Percentiles rank a stretch among this genome's conserved stretches.
Evolutionary conservation across 805 yeast species (phyloP).

Genomic region (Maudiozyma turicensis): DNA sequence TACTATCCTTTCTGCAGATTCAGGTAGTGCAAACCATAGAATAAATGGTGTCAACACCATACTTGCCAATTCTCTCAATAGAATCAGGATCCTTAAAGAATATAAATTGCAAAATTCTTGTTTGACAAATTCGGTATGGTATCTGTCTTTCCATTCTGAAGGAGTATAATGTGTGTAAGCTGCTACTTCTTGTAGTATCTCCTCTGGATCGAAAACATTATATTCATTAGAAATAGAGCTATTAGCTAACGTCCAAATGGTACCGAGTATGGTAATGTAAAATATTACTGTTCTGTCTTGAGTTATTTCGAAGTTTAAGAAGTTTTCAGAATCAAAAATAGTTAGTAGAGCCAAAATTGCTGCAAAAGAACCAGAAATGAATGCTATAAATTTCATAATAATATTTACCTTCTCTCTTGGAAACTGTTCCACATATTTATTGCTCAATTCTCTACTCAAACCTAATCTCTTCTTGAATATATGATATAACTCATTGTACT

Average conservation of each 20-base stretch:
- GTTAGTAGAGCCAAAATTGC: slow-evolving; percentile 76
- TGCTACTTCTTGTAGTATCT: slow-evolving; percentile 67
- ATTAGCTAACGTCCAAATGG: slow-evolving; percentile 76
- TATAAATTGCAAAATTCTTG: slow-evolving; percentile 71
- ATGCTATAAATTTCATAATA: slow-evolving; percentile 50
- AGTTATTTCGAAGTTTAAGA: slow-evolving; percentile 80
- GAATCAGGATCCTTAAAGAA: slow-evolving; percentile 59
- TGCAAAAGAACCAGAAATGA: slow-evolving; percentile 79
- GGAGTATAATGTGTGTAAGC: slow-evolving; percentile 90
- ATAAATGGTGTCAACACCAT: slow-evolving; percentile 79
- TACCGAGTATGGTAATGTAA: slow-evolving; percentile 81
- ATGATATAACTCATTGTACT: slow-evolving; percentile 87
- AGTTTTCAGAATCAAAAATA: slow-evolving; percentile 79
- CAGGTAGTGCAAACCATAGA: slow-evolving; percentile 76
- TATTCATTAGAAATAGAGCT: slow-evolving; percentile 56
- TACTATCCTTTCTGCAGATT: slow-evolving; percentile 60
- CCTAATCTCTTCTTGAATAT: slow-evolving; percentile 72
- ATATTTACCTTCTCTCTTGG: slow-evolving; percentile 67
- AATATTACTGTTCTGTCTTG: slow-evolving; percentile 74
- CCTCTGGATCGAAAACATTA: slow-evolving; percentile 86
- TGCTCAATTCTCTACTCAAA: slow-evolving; percentile 69
- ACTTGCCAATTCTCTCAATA: slow-evolving; percentile 72
- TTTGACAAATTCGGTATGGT: slow-evolving; percentile 80
- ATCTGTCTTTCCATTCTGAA: slow-evolving; percentile 69
- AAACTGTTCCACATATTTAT: slow-evolving; percentile 78